phyloP scores from a whole-genome alignment of 768 basidiomycete genomes.

The Candolleomyces eurysporus region DNA sequence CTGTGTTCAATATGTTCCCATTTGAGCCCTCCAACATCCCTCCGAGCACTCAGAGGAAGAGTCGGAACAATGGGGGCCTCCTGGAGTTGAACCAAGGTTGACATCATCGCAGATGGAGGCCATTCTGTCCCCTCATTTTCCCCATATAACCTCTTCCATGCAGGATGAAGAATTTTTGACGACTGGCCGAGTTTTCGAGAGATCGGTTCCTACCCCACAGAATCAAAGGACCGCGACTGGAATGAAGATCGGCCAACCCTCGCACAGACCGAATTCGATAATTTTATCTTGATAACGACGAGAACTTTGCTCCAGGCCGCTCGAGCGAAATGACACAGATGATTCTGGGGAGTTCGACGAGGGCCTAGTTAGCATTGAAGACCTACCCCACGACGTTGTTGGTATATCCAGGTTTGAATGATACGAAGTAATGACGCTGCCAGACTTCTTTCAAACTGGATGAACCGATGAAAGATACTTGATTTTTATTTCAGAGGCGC shows the following conservation, averaged over 20 bases:
- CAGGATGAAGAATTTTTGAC: conserved; percentile 74
- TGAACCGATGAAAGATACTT: conserved; percentile 43
- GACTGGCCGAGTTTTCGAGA: conserved; percentile 79
- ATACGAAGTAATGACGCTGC: conserved; percentile 47
- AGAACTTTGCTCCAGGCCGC: conserved; percentile 67
- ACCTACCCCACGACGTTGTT: conserved; percentile 36
- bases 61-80: conserved; percentile 17
- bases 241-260: conserved; percentile 42
- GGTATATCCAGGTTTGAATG: conserved; percentile 34
- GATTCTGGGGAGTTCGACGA: conserved; percentile 9
- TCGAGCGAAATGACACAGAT: conserved; percentile 31
- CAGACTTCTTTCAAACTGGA: conserved; percentile 37
- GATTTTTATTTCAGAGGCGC: conserved; percentile 22
- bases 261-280: conserved; percentile 58
- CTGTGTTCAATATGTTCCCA: conserved; percentile 57
- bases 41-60: conserved; percentile 13
- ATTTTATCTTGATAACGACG: conserved; percentile 72
- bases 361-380: conserved; percentile 24
- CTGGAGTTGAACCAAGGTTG: conserved; percentile 72
- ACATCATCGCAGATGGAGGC: conserved; percentile 76
- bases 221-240: conserved; percentile 57
- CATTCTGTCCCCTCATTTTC: background rate
- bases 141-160: background rate
- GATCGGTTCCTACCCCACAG: conserved; percentile 76
- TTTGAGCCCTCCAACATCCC: conserved; percentile 11